Evolutionary conservation across 2,329 filamentous ascomycete genomes (phyloP), one percentile per base, ranked within the genome.

Genomic region (Alternaria angustiovoidea): DNA sequence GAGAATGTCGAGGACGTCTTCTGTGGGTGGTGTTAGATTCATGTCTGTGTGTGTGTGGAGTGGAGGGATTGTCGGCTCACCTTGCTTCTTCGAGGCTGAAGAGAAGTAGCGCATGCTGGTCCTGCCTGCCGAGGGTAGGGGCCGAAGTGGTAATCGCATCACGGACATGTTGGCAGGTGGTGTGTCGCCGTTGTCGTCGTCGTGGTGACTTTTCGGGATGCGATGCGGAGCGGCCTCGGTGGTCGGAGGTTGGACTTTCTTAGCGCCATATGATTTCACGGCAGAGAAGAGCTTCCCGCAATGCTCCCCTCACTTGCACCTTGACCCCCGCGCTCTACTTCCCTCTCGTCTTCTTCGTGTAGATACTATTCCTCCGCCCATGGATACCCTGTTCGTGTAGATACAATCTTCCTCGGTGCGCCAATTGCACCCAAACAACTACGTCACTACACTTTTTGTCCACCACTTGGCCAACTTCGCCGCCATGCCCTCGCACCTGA

Each of bases 401-500:
- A 55, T 48, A 43, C 41, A 14, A 16, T 34, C 11, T 22, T 26
- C 22, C 20, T 22, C 14, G 22, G 57, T 57, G 61, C 52, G 32
- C 43, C 64, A 65, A 65, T 66, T 54, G 62, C 58, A 51, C 54
- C 36, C n/a, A 7, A n/a, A 24, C 24, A 32, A 22, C 59, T 38
- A 54, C 49, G 41, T 39, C 60, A 62, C 47, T 14, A 28, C 55
- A 14, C 38, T 53, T 53, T 44, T 61, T 44, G 55, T 39, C 43
- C 46, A 22, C 22, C 52, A 38, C 34, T 18, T 43, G 58, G 48
- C 22, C 11, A 59, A 54, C 44, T 9, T 36, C 46, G 63, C 56
- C 65, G 62, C 75, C 59, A 88, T 88, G 87, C 83, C 84, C 57
- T 87, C 87, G 64, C 85, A 87, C 66, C 80, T 89, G 71, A 87